Evolutionary conservation across 352 stramenopile genomes (phyloP).

Genomic region (Bremia lactucae): DNA sequence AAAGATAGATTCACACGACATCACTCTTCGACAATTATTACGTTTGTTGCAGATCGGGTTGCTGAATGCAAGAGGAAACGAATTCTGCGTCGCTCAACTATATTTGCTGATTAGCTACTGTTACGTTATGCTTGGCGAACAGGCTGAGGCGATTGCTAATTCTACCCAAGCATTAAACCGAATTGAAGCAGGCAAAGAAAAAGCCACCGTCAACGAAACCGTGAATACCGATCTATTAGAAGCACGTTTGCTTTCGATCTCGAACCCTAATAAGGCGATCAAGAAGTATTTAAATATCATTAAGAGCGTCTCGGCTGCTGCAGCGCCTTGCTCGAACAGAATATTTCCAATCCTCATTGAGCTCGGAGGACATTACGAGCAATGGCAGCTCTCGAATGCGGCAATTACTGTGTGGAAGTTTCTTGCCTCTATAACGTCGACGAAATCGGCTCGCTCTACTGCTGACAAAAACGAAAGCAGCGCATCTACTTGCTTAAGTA

Average conservation of each 20-base stretch:
- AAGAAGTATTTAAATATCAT: conserved; percentile 26
- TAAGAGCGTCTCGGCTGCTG: conserved; percentile 5
- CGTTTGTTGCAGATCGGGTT: conserved; percentile 34
- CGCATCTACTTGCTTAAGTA: conserved; percentile 14
- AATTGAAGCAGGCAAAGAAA: conserved; percentile 8
- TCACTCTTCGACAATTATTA: conserved; percentile 15
- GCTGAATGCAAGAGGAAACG: conserved; percentile 7
- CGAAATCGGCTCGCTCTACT: conserved; percentile 10
- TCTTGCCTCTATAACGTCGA: conserved; percentile 21
- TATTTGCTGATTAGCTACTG: conserved; percentile 35
- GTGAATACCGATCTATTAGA: conserved; percentile 24
- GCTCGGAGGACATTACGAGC: conserved; percentile 46
- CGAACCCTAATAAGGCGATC: conserved; percentile 13
- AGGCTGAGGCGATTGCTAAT: conserved; percentile 10
- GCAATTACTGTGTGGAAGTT: conserved; percentile 63
- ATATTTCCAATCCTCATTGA: conserved; percentile 45
- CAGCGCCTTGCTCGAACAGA: conserved; percentile 4
- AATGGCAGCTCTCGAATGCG: conserved; percentile 26
- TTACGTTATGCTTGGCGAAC: conserved; percentile 18
- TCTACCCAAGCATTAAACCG: conserved; percentile 15
- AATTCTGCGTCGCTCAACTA: conserved; percentile 24
- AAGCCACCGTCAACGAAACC: not conserved
- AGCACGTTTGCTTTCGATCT: conserved; percentile 33
- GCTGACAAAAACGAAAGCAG: conserved; percentile 19
- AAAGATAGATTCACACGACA: conserved; percentile 4